phyloP scores from a whole-genome alignment of 192 early-diverging fungal species.

The Backusella morwellensis region DNA sequence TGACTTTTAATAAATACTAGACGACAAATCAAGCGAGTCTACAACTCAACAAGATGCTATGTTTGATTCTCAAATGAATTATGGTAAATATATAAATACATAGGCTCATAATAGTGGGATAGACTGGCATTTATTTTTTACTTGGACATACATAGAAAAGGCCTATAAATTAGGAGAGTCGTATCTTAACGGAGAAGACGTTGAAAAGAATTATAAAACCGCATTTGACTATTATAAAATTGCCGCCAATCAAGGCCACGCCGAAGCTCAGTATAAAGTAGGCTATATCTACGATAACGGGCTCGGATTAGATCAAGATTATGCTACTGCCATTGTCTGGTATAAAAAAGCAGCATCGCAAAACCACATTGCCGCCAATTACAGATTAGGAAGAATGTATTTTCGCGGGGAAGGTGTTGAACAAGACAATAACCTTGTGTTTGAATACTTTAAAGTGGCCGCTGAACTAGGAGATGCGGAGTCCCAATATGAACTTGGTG shows the following conservation, averaged over 20 bases:
- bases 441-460: not conserved
- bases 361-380: not conserved
- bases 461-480: not conserved
- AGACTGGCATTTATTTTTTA: no score
- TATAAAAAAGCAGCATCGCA: not conserved
- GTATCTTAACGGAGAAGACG: not conserved
- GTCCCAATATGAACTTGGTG: not conserved
- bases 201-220: not conserved
- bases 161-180: not conserved
- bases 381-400: not conserved
- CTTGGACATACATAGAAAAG: not conserved
- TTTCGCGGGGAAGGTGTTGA: not conserved
- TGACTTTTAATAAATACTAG: no score
- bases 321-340: not conserved
- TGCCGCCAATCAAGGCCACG: not conserved
- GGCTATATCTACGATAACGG: not conserved
- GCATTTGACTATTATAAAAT: not conserved
- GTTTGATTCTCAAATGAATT: no score
- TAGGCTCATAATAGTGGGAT: no score
- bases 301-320: not conserved
- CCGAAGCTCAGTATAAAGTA: not conserved
- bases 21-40: no score
- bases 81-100: no score
- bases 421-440: not conserved
- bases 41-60: no score